Evolutionary conservation across 352 stramenopile genomes (phyloP), one percentile per base, ranked within the genome.

Genomic region (Pythium sukuiense): DNA sequence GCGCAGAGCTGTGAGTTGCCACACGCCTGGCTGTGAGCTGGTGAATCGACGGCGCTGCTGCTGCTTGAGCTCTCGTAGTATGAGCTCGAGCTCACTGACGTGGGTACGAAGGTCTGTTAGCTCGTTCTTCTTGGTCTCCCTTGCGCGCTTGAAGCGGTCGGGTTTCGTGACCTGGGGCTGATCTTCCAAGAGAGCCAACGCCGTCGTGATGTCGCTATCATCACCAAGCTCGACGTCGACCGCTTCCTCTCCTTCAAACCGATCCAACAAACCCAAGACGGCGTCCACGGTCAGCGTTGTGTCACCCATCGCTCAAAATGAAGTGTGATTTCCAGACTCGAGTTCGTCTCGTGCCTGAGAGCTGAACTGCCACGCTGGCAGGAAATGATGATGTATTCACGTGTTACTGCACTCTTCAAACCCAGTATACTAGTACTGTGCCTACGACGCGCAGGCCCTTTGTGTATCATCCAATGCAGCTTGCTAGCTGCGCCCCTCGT

Each of bases 61-160:
- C 13, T 62, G 43, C 27, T 68, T 61, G 39, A 68, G 55, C 32
- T 20, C 39, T 12, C 45, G 53, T 32, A 68, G 61, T 30, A 55
- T 37, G 12, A 56, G 52, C 14, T 68, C 53, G 2, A 68, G 61
- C 3, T 14, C 45, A 5, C 20, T 29, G 2, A 33, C 29, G n/a
- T 62, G 53, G 16, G 41, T 12, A 11, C 61, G 61, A 2, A 58
- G 37, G 18, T 41, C 18, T 33, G 29, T 24, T 6, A 61, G 54
- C 24, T 67, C 61, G 14, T 49, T 24, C 45, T 68, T 68, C 54
- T 68, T 68, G 27, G 41, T 55, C 29, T 68, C 53, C 6, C 61
- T 35, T 12, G 61, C 61, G 6, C 61, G 61, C 27, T 57, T 56
- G 54, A 68, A 68, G 3, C 61, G 52, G 24, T 68, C 20, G 20